Conservation (phyloP, 2,329 filamentous ascomycete species). For the Cladobotryum mycophilum region DNA sequence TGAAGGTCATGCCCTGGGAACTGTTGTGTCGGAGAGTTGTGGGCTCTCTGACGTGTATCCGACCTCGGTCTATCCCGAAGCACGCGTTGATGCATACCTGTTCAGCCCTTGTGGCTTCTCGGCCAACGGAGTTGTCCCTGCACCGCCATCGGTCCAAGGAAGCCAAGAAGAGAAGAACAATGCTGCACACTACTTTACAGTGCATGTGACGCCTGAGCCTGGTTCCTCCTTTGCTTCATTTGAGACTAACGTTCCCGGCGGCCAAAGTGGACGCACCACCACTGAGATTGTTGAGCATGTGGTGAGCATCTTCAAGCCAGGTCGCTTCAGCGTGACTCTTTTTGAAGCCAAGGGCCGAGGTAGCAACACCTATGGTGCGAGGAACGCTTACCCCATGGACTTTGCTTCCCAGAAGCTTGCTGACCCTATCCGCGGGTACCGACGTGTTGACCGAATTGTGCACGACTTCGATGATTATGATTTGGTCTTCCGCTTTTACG, state of each 20-base stretch:
- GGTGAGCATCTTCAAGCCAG: conserved; percentile 91
- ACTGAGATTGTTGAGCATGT: conserved; percentile 90
- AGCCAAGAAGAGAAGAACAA: conserved; percentile 36
- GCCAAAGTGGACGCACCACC: conserved; percentile 81
- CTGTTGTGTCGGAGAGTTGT: conserved; percentile 83
- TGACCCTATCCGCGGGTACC: conserved; percentile 79
- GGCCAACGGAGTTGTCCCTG: conserved; percentile 89
- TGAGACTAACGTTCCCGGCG: conserved; percentile 92
- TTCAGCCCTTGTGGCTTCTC: conserved; percentile 97
- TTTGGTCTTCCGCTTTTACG: conserved; percentile 92
- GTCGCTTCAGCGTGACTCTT: conserved; percentile 93
- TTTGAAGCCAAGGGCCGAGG: conserved; percentile 76
- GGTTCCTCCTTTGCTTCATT: conserved; percentile 97
- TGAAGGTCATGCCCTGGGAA: conserved; percentile 89
- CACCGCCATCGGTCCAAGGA: conserved; percentile 44
- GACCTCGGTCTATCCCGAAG: conserved; percentile 78
- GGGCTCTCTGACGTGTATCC: conserved; percentile 88
- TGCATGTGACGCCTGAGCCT: conserved; percentile 95
- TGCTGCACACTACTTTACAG: conserved; percentile 87
- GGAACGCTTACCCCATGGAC: conserved; percentile 33
- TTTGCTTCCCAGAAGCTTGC: conserved; percentile 48
- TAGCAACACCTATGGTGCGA: conserved; percentile 35
- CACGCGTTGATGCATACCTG: conserved; percentile 89
- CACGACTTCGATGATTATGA: conserved; percentile 98
- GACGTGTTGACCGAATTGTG: conserved; percentile 86